phyloP scores from a whole-genome alignment of 2,329 filamentous ascomycete genomes.

The Aspergillus caelatus region DNA sequence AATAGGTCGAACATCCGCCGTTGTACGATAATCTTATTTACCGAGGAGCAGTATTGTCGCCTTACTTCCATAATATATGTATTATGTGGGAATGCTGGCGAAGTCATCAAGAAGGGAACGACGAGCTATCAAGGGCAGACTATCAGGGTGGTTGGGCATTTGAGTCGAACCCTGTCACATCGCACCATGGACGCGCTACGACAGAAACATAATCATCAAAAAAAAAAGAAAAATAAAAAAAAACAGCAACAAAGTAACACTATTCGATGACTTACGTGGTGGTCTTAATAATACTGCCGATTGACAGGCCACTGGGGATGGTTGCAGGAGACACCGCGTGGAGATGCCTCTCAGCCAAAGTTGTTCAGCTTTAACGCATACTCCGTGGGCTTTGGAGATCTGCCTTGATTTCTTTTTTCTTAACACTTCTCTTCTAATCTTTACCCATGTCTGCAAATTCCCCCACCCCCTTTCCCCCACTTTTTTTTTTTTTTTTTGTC shows the following conservation, averaged over 20 bases:
- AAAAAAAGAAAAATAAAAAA: too few species aligned
- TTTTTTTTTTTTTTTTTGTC: slow-evolving; percentile 25
- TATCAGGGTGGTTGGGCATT: neutral
- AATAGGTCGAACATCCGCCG: slow-evolving; percentile 38
- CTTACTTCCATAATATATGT: slow-evolving; percentile 32
- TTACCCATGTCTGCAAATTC: slow-evolving; percentile 16
- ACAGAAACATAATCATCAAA: neutral
- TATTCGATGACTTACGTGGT: slow-evolving; percentile 20
- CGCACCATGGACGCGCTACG: slow-evolving; percentile 12
- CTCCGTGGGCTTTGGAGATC: neutral
- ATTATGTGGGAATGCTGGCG: slow-evolving; percentile 24
- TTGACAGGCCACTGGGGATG: slow-evolving; percentile 15
- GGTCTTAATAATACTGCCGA: slow-evolving; percentile 22
- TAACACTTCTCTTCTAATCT: neutral
- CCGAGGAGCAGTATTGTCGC: slow-evolving; percentile 25
- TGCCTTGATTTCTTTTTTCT: neutral
- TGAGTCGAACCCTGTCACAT: slow-evolving; percentile 3
- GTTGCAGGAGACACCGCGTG: slow-evolving; percentile 20
- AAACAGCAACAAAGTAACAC: slow-evolving; percentile 19
- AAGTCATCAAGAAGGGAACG: slow-evolving; percentile 17
- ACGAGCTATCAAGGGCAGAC: slow-evolving; percentile 6
- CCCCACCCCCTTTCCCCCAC: slow-evolving; percentile 34
- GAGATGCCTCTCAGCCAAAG: neutral
- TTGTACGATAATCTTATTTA: slow-evolving; percentile 52
- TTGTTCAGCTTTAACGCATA: neutral